Conservation (phyloP, 129 eudicot species). For the Erigeron canadensis region DNA sequence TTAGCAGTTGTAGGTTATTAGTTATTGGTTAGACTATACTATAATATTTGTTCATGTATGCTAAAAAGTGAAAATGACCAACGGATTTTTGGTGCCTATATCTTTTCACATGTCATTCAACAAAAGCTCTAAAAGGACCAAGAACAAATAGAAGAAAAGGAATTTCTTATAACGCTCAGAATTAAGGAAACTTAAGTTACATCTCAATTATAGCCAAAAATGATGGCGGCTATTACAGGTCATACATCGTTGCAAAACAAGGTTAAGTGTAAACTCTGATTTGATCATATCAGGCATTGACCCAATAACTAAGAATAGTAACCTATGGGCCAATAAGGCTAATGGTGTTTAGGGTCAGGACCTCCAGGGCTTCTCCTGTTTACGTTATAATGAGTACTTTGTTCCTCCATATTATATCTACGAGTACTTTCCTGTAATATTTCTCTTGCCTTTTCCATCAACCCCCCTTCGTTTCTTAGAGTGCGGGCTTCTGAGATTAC, state of each 20-base stretch:
- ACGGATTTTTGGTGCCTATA: neutral
- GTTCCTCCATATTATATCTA: slow-evolving; percentile 23
- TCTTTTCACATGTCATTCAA: slow-evolving; percentile 2
- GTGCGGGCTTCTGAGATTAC: slow-evolving; percentile 31
- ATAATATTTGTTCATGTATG: neutral
- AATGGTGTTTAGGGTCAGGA: slow-evolving; percentile 63
- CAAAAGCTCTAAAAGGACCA: slow-evolving; percentile 19
- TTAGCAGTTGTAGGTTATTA: slow-evolving; percentile 14
- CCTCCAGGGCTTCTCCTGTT: slow-evolving; percentile 57
- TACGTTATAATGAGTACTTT: slow-evolving; percentile 20
- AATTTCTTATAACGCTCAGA: slow-evolving; percentile 15
- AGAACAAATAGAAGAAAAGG: slow-evolving; percentile 9
- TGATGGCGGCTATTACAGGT: neutral
- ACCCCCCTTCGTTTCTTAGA: slow-evolving; percentile 16
- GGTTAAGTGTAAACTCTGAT: neutral
- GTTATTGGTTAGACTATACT: slow-evolving; percentile 4
- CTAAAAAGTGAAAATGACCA: slow-evolving; percentile 3
- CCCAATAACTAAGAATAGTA: slow-evolving; percentile 11
- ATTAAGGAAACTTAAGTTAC: slow-evolving; percentile 17
- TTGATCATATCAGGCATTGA: slow-evolving; percentile 22
- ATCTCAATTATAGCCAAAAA: slow-evolving; percentile 10
- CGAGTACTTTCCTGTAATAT: slow-evolving; percentile 38
- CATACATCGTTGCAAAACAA: neutral
- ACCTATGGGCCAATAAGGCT: slow-evolving; percentile 9
- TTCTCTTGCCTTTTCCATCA: slow-evolving; percentile 41